Conservation (phyloP, 768 basidiomycete genomes). For the Collybia sp. region DNA sequence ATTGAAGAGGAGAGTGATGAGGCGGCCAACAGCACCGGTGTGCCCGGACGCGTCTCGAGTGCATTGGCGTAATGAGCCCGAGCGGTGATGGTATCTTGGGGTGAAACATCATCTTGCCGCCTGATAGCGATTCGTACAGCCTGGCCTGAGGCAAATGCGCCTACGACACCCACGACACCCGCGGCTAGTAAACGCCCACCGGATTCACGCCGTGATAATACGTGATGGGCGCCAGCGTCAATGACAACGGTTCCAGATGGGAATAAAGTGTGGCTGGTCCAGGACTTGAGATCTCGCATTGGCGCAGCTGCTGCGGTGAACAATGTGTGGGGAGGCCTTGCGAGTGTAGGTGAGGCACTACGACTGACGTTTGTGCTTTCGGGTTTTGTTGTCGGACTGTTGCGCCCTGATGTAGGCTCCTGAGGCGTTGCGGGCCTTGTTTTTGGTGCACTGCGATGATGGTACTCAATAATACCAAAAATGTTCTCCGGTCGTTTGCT, state of each 20-base stretch:
- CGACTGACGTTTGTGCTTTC: conserved; percentile 11
- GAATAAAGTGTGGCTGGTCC: conserved; percentile 94
- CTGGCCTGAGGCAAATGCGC: conserved; percentile 90
- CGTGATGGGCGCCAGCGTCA: conserved; percentile 83
- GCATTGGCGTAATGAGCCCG: conserved; percentile 29
- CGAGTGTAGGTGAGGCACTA: conserved; percentile 14
- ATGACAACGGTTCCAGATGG: conserved; percentile 88
- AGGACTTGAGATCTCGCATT: conserved; percentile 84
- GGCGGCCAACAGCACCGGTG: conserved; percentile 42
- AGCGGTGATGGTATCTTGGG: conserved; percentile 21
- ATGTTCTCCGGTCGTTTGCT: conserved; percentile 76
- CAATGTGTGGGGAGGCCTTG: conserved; percentile 80
- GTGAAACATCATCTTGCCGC: conserved; percentile 21
- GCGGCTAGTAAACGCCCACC: conserved; percentile 91
- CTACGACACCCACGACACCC: conserved; percentile 83
- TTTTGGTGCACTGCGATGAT: conserved; percentile 36
- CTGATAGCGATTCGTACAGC: conserved; percentile 81
- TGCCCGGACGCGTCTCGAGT: conserved; percentile 48
- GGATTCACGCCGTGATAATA: conserved; percentile 79
- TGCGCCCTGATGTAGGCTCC: conserved; percentile 18
- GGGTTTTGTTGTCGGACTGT: conserved; percentile 9
- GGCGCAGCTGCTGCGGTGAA: conserved; percentile 75
- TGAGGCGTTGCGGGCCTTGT: conserved; percentile 26
- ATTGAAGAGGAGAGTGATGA: conserved; percentile 41
- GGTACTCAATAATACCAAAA: conserved; percentile 77